Evolutionary conservation across 164 flowering plant species (phyloP).

Genomic region (Berberis thunbergii): DNA sequence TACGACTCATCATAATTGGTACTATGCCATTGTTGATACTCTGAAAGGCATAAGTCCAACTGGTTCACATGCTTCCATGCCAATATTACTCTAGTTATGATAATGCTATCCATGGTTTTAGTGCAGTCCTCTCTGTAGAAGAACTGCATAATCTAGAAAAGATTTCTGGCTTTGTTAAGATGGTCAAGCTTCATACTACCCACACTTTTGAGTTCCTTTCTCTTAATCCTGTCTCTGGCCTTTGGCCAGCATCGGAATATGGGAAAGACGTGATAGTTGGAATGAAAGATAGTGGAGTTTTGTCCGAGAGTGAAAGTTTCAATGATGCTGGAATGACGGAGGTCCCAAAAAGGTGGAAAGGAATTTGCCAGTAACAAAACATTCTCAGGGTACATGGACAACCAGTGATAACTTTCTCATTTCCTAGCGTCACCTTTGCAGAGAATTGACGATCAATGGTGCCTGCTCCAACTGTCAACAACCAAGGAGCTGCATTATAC

Average conservation of each 20-base stretch:
- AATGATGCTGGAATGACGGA: too few relatives aligned
- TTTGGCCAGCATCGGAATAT: too few relatives aligned
- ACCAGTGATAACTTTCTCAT: constrained; percentile 28
- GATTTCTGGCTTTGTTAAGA: constrained; percentile 10
- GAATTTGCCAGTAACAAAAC: constrained; percentile 13
- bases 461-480: too few relatives aligned
- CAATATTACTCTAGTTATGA: constrained; percentile 13
- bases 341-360: background rate
- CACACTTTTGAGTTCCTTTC: constrained; percentile 16
- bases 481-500: too few relatives aligned
- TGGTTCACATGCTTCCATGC: background rate
- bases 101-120: constrained; percentile 1
- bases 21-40: background rate
- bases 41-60: background rate
- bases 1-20: background rate
- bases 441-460: too few relatives aligned
- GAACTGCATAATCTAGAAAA: constrained; percentile 16
- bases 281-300: too few relatives aligned
- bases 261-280: too few relatives aligned
- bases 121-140: constrained; percentile 12
- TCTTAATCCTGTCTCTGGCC: constrained; percentile 3
- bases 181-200: constrained; percentile 16
- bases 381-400: constrained; percentile 22
- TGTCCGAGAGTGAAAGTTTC: too few relatives aligned
- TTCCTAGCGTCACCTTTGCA: too few relatives aligned